Evolutionary conservation across 2,329 filamentous ascomycete genomes (phyloP).

Genomic region (Thermomyces lanuginosus): DNA sequence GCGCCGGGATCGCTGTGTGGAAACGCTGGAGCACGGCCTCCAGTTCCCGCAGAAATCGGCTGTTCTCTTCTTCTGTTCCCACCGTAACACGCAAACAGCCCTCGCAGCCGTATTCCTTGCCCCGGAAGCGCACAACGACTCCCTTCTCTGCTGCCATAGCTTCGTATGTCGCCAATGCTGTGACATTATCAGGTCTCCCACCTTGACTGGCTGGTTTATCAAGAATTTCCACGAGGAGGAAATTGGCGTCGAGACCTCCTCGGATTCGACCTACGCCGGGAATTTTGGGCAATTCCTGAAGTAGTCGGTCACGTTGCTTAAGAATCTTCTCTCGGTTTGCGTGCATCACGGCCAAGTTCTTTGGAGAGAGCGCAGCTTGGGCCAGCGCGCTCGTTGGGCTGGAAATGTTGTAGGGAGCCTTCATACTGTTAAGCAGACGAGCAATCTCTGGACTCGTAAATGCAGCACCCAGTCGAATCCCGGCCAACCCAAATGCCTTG

Average conservation of each 20-base stretch:
- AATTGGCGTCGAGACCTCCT: constrained; percentile 72
- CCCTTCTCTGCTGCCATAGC: constrained; percentile 67
- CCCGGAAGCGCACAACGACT: constrained; percentile 84
- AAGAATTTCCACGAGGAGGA: constrained; percentile 77
- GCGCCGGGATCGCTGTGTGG: constrained; percentile 22
- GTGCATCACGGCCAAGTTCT: constrained; percentile 58
- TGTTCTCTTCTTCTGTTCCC: constrained; percentile 75
- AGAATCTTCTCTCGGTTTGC: constrained; percentile 54
- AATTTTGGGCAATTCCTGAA: constrained; percentile 56
- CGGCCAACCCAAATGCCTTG: constrained; percentile 91
- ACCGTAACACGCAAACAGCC: constrained; percentile 86
- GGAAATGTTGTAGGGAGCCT: constrained; percentile 91
- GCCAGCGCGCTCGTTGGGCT: constrained; percentile 75
- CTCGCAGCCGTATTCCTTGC: constrained; percentile 76
- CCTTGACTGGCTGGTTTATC: constrained; percentile 37
- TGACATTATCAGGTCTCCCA: constrained; percentile 61
- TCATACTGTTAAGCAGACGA: constrained; percentile 69
- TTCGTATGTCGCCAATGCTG: constrained; percentile 68
- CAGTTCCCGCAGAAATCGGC: constrained; percentile 57
- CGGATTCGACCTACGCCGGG: constrained; percentile 64
- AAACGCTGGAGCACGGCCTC: constrained; percentile 35
- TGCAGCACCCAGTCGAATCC: constrained; percentile 74
- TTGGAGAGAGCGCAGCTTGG: constrained; percentile 48
- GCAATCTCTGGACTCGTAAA: constrained; percentile 66
- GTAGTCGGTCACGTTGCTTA: constrained; percentile 57